These are phyloP conservation scores for Mucor circinelloides DNA, from an alignment of 371 early-diverging fungal species.

Conservation along the genomic window DNA sequence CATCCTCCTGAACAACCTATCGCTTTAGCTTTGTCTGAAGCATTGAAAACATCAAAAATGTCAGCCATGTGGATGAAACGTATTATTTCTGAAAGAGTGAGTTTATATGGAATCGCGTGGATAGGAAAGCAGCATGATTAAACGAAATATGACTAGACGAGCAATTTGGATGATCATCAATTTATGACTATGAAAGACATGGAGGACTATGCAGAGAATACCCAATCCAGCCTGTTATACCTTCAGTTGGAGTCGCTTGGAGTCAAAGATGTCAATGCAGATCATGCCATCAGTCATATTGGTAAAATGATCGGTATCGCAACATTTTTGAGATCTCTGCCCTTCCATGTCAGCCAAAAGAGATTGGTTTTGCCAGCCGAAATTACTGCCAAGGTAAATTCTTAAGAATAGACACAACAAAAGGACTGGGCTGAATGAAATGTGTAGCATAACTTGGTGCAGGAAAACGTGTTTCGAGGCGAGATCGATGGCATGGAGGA, in stretches of 20 bases:
- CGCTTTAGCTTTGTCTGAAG: conserved; percentile 56
- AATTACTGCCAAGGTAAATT: conserved; percentile 73
- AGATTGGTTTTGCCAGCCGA: conserved; percentile 73
- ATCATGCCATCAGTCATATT: conserved; percentile 89
- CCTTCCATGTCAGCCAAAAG: conserved; percentile 69
- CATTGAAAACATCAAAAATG: conserved; percentile 51
- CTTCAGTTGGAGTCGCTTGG: conserved; percentile 87
- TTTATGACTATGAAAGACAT: conserved; percentile 77
- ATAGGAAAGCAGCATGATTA: background rate
- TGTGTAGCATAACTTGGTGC: conserved; percentile 63
- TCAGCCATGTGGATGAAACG: conserved; percentile 73
- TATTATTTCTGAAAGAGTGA: conserved; percentile 74
- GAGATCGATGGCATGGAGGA: conserved; percentile 66
- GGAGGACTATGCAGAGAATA: conserved; percentile 89
- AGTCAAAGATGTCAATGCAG: conserved; percentile 78
- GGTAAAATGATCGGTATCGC: conserved; percentile 88
- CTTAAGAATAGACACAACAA: background rate
- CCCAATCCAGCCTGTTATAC: conserved; percentile 83
- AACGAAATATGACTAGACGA: conserved; percentile 44
- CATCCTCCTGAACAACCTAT: conserved; percentile 77
- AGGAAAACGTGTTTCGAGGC: conserved; percentile 78
- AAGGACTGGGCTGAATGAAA: background rate
- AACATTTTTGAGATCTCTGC: conserved; percentile 71
- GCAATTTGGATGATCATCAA: conserved; percentile 66
- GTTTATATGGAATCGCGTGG: background rate